Base-by-base conservation (phyloP, 2,329 filamentous ascomycete genomes). In the Nothophaeocryptopus gaeumannii region DNA sequence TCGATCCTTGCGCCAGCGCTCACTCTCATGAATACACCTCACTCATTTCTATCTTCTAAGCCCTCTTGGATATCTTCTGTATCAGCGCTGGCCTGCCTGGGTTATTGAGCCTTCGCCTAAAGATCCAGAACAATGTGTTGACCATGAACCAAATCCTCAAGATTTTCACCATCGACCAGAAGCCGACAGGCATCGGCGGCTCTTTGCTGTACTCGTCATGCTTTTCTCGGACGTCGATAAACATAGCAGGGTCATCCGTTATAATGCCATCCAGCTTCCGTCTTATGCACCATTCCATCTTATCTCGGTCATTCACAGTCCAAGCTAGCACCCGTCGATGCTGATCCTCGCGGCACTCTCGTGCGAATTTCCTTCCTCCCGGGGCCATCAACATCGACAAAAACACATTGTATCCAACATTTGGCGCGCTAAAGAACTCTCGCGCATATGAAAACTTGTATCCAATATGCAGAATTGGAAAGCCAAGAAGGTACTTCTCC, bases 221-320 rank as follows among this genome's bases (percentile, higher is more conserved):
- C 10, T 61, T 62, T 26, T 74, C 63, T 54, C 80, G 82, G 2
- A 89, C 77, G 38, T 85, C 78, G 16, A 83, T 65, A 63, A 84
- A 92, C 57, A 79, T 69, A 64, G 79, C 79, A 1, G 88, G 88
- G 59, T 96, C 84, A 64, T 96, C 91, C 0, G 90, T 95, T 45
- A 96, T 84, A 4, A 96, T 85, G 1, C 88, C 91, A 60, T 95
- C 88, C 1, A 95, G 72, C 2, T 69, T 67, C 36, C 79, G 72
- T 26, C 76, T 70, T 31, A 95, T 81, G 56, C 82, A 79, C 89
- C 89, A 96, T 60, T 83, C 79, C 91, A 97, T 96, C 70, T 83
- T 80, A 42, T 77, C 75, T 55, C 81, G 79, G 11, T 86, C 79
- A 66, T 97, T 96, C 43, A 96, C 87, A 0, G 91, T 96, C 92